Evolutionary conservation across 495 filamentous ascomycete genomes (phyloP), one percentile per base, ranked within the genome.

Genomic region (Penicillium atrosanguineum): DNA sequence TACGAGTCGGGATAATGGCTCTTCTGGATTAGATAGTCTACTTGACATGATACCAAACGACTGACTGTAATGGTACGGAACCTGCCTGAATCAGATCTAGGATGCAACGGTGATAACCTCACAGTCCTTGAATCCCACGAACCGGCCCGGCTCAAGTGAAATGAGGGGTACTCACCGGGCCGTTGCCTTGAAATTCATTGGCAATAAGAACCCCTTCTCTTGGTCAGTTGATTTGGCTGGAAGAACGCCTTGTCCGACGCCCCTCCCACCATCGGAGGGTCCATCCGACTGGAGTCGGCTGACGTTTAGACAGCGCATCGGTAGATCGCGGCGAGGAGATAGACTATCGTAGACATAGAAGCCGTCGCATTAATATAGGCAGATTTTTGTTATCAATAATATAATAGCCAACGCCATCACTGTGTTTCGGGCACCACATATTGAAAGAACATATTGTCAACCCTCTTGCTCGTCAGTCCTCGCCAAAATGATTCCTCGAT

Each of bases 191-290:
- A n/a, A 7, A 36, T 2, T 28, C 4, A 20, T 25, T 34, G 46
- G 54, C 44, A 45, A 19, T 8, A 46, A 16, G 25, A 43, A 41
- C 3, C 19, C 31, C 48, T 39, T 36, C 34, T 11, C 15, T 40
- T n/a, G 43, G 3, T 4, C 11, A 21, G 34, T 51, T 55, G 43
- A 31, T 42, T 46, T 48, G 47, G 44, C 42, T 52, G n/a, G 42
- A 15, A 16, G 23, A 43, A 46, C n/a, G 26, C 26, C 20, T 52
- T 28, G 25, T 45, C 44, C 48, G 51, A 39, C 48, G 37, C 52
- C 53, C 59, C 62, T 58, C 57, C 23, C 41, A 42, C 31, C 53
- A 50, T 64, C 62, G 62, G 62, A 59, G 19, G 31, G 11, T 6
- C 0, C n/a, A 23, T 25, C 62, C 62, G 62, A 64, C 52, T 38